Evolutionary conservation across 1,139 yeast genomes (phyloP), one percentile per base, ranked within the genome.

Genomic region (Taphrina deformans): DNA sequence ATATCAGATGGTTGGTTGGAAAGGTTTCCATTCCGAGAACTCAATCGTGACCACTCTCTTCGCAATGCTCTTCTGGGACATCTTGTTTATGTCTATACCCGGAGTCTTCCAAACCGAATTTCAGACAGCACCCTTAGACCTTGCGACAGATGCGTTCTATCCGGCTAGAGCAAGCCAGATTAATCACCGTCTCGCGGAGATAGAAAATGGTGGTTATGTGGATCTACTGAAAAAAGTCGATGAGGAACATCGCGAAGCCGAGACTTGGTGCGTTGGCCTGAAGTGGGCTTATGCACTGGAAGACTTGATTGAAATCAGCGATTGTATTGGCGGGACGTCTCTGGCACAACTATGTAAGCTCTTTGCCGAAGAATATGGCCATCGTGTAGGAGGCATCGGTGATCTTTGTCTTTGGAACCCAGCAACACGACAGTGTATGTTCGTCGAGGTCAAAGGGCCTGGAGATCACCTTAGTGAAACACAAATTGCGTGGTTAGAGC

Each of bases 391-490:
- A 1, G 80, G 80, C 4, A 73, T 75, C 68, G 79, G 79, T 0
- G 80, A 77, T 66, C 68, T 77, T 59, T 75, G 77, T 45, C 66
- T 77, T 10, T 75, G 77, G 76, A 70, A 71, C 35, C 63, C 67
- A 1, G 69, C 66, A 2, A 40, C 60, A 50, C 46, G 50, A 38
- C 53, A 45, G 21, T 70, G 72, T 31, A 70, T 70, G 62, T 70
- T 75, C 67, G 75, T 73, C 23, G 77, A 74, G 62, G 79, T 77
- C 50, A 77, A 77, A 66, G 75, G 78, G 0, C 76, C 73, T 40
- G 76, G 76, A 55, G 80, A 77, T 66, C 69, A 72, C 1, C 69
- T 78, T 29, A 74, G 78, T n/a, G 78, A 76, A 66, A 75, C 73
- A 52, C 80, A 77, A 70, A 70, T 72, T 33, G 69, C 74, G 10